Evolutionary conservation across 2,329 filamentous ascomycete species (phyloP).

Genomic region (Xylariaceae sp.): DNA sequence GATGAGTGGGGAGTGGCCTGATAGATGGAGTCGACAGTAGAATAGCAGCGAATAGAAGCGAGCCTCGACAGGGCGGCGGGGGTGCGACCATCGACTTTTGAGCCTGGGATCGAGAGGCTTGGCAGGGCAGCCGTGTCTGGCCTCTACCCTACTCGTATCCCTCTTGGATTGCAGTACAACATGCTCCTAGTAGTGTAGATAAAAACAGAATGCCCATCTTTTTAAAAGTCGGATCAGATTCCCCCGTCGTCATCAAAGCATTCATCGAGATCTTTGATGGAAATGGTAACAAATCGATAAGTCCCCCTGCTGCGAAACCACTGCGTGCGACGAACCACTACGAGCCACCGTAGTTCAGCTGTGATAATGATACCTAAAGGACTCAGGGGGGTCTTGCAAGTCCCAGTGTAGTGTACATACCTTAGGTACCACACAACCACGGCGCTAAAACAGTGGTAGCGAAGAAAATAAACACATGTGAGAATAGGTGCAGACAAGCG

Average conservation of each 20-base stretch:
- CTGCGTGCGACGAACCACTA: too few relatives aligned
- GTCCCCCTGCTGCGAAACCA: background rate
- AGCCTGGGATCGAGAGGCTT: constrained; percentile 40
- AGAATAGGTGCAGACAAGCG: too few relatives aligned
- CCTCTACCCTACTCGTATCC: constrained; percentile 1
- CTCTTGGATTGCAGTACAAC: background rate
- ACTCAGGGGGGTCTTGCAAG: too few relatives aligned
- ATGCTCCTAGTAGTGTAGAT: background rate
- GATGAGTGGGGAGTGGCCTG: constrained; percentile 22
- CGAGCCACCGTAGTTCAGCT: too few relatives aligned
- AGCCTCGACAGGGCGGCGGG: constrained; percentile 19
- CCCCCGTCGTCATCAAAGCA: constrained; percentile 31
- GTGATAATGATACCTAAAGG: too few relatives aligned
- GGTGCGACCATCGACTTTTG: constrained; percentile 41
- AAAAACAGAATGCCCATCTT: constrained; percentile 8
- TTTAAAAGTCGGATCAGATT: constrained; percentile 18
- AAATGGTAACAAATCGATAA: constrained; percentile 28
- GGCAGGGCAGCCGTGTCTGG: constrained; percentile 28
- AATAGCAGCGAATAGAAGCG: constrained; percentile 29
- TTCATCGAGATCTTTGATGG: constrained; percentile 30
- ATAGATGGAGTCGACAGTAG: constrained; percentile 17
- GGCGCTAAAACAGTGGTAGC: too few relatives aligned
- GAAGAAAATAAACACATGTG: background rate
- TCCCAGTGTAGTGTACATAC: background rate
- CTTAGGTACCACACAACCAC: too few relatives aligned